Percentiles rank a stretch among this genome's conserved stretches.
Evolutionary conservation across 495 filamentous ascomycete genomes (phyloP).

Genomic region (Penicillium waksmanii): DNA sequence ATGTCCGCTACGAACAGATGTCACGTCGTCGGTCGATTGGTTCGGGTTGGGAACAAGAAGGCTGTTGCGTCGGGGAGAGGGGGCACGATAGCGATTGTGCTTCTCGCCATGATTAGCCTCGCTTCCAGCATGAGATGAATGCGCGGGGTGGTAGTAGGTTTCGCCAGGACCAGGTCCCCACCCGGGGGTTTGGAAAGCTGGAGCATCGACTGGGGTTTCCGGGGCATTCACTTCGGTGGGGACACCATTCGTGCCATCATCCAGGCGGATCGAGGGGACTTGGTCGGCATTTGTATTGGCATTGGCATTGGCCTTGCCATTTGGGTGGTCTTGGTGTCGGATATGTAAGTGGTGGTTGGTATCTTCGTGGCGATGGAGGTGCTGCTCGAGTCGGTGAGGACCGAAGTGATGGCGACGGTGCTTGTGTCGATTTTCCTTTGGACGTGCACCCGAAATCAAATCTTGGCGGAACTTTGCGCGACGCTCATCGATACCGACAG

Average conservation of each 20-base stretch:
- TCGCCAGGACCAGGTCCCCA: slow-evolving; percentile 33
- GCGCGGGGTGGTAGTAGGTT: slow-evolving; percentile 41
- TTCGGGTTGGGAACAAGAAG: slow-evolving; percentile 35
- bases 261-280: slow-evolving; percentile 38
- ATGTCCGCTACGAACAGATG: slow-evolving; percentile 42
- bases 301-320: slow-evolving; percentile 1
- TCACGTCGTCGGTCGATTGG: slow-evolving; percentile 37
- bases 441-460: slow-evolving; percentile 64
- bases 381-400: slow-evolving; percentile 25
- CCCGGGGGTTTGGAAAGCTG: slow-evolving; percentile 9
- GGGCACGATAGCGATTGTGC: slow-evolving; percentile 47
- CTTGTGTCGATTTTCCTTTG: slow-evolving; percentile 33
- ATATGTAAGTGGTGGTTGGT: slow-evolving; percentile 26
- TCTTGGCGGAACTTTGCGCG: slow-evolving; percentile 72
- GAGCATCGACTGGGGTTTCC: not conserved
- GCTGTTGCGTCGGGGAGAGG: slow-evolving; percentile 35
- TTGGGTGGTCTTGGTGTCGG: slow-evolving; percentile 22
- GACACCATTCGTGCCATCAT: slow-evolving; percentile 22
- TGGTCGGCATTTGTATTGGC: slow-evolving; percentile 5
- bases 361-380: slow-evolving; percentile 25
- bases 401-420: slow-evolving; percentile 42
- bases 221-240: slow-evolving; percentile 2
- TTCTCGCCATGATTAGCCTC: slow-evolving; percentile 13
- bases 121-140: slow-evolving; percentile 30
- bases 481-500: slow-evolving; percentile 78